Evolutionary conservation across 2,329 filamentous ascomycete species (phyloP), one percentile per base, ranked within the genome.

Genomic region (Penicillium sp.): DNA sequence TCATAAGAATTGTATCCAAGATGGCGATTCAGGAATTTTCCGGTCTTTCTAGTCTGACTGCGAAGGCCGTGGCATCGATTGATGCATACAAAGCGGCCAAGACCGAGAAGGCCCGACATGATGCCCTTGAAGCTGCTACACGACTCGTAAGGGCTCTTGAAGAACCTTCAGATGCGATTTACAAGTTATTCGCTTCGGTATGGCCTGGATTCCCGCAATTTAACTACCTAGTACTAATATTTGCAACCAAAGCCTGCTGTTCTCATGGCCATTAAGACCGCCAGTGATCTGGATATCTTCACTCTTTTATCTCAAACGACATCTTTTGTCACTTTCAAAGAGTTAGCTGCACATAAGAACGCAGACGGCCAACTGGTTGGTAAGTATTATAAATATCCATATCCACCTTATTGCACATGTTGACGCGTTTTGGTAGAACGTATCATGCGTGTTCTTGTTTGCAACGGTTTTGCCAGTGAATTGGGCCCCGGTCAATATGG

Each of bases 371-470:
- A 11, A 7, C 35, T 50, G 8, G 21, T 50, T 22, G 35, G 48
- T 42, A 21, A 42, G 48, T 42, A 42, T 9, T 4, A 2, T 4
- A 0, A 2, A 7, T 26, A 19, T 27, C 6, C 21, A 26, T 3
- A 11, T 19, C 3, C 5, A 50, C 1, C 3, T 27, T 6, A 5
- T 14, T n/a, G 14, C 21, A 26, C 3, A 2, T 39, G 24, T 43
- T 50, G 16, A 42, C 5, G 19, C 2, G 14, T 29, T 6, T 21
- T 3, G n/a, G 1, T 29, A 68, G 65, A 65, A 33, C 64, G 65
- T 1, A 65, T 67, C 4, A 60, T 68, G 64, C 61, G 66, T 24
- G 48, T 67, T 22, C 46, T 66, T 8, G 57, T 63, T 9, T 43
- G 55, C 45, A 57, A 59, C 47, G 65, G 49, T 3, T 63, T 67